Base-by-base conservation (phyloP, 208 protist species). In the Trypanosoma platydactyli region DNA sequence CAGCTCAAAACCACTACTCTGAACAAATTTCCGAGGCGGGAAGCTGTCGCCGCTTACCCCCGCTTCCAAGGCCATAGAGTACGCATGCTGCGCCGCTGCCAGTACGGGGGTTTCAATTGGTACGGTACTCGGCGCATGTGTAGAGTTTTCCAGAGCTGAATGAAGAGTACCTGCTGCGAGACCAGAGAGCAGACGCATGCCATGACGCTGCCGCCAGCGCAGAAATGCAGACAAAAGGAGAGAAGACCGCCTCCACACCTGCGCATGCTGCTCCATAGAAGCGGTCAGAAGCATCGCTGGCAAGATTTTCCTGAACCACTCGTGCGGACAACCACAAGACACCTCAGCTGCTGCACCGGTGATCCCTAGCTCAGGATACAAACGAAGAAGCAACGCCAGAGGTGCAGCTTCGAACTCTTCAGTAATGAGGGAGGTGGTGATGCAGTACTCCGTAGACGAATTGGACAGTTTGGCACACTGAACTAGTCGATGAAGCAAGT, bases 241-340 rank as follows among this genome's bases (percentile, higher is more conserved):
- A n/a, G 49, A 49, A 7, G 42, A 40, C 22, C 71, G 66, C 42
- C 50, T 38, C 76, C 77, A 89, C 18, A 65, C 22, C 5, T 27
- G 30, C 2, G 83, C 83, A 53, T 84, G 79, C 59, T 76, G 68
- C 24, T 83, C 73, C 56, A 76, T 64, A 6, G 79, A 53, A 0
- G 65, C 59, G 5, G 58, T 52, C 5, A 82, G 64, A 22, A 86
- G 64, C 68, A 80, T 84, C 11, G 64, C 61, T 13, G 83, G 76
- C 9, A 94, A 49, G 18, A 64, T 74, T 44, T 82, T 60, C 1
- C 81, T 73, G 59, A 88, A 82, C 84, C 84, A 94, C 7, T 56
- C 58, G 57, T 94, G 88, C 0, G 48, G 58, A 58, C 84, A 93
- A n/a, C 73, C 70, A 44, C 76, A 77, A 18, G 25, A 18, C 1